Conservation (phyloP, 345 rosid genomes). For the Syzygium aromaticum region DNA sequence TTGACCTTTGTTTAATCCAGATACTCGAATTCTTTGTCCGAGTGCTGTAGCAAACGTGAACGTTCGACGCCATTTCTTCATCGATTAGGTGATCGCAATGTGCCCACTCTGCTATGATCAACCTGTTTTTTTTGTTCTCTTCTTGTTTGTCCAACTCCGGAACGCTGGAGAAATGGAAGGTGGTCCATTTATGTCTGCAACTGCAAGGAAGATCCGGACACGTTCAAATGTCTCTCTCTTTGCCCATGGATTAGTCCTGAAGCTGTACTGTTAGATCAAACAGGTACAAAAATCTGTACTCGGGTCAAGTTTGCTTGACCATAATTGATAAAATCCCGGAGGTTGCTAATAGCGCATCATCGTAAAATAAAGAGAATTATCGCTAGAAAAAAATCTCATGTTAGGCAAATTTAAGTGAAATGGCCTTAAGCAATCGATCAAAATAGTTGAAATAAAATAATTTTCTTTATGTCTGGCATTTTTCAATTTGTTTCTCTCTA, state of each 20-base stretch:
- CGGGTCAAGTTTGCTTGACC: neutral
- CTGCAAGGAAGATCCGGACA: neutral
- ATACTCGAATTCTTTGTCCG: neutral
- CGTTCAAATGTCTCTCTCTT: too few species aligned
- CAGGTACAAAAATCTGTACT: neutral
- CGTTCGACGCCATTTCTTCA: neutral
- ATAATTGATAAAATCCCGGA: neutral
- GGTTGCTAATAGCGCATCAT: fast-evolving
- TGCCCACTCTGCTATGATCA: neutral
- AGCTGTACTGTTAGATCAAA: neutral
- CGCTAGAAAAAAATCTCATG: fast-evolving
- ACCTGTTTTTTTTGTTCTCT: neutral
- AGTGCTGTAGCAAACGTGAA: neutral
- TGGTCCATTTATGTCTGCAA: neutral
- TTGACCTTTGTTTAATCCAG: neutral
- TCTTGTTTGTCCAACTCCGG: neutral
- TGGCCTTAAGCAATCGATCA: neutral
- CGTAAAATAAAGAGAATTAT: neutral
- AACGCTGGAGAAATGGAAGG: neutral
- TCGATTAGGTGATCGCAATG: neutral
- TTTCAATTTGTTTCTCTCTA: neutral
- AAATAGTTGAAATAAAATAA: neutral
- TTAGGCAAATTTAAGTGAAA: neutral
- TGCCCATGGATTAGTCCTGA: neutral
- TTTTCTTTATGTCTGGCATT: neutral